Evolutionary conservation across 306 rosid genomes (phyloP).

Genomic region (peach (Prunus persica)): Prunus_persica_NCBIv2 NC_034014.1:3631001-3631500

Average conservation of each 20-base stretch:
- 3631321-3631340: no score
- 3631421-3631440: constrained; percentile 35
- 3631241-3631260: constrained; percentile 25
- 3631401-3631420: constrained; percentile 30
- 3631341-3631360: no score
- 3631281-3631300: constrained; percentile 12
- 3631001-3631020: no score
- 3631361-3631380: no score
- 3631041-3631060: no score
- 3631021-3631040: no score
- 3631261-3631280: constrained; percentile 53
- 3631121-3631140: constrained; percentile 8
- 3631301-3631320: no score
- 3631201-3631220: background rate
- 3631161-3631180: no score
- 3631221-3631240: background rate
- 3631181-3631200: no score
- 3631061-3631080: no score
- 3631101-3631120: no score
- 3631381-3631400: constrained; percentile 47
- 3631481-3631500: constrained; percentile 38
- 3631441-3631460: constrained; percentile 43
- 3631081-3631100: no score
- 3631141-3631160: background rate
- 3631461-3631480: constrained; percentile 37